phyloP scores from a whole-genome alignment of 176 grass and related monocot genomes.

The Oryza officinalis region DNA sequence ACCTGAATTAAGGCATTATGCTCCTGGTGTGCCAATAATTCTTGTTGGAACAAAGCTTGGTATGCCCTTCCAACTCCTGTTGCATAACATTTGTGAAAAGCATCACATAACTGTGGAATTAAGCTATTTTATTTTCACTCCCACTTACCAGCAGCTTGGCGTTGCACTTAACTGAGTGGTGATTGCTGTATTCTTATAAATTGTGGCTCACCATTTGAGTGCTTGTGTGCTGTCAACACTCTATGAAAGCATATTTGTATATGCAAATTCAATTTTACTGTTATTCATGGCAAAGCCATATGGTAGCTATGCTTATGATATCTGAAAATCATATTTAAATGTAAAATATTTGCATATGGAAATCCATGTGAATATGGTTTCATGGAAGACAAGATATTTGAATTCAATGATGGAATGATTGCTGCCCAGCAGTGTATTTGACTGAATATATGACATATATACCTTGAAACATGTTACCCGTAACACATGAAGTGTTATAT shows the following conservation, averaged over 20 bases:
- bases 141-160: background rate
- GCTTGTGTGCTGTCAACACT: background rate
- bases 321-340: background rate
- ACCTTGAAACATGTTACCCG: background rate
- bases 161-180: background rate
- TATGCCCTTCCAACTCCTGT: slow-evolving; percentile 31
- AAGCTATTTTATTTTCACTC: background rate
- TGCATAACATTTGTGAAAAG: slow-evolving; percentile 5
- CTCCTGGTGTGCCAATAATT: slow-evolving; percentile 75
- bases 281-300: background rate
- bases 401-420: background rate
- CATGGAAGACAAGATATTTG: slow-evolving; percentile 6
- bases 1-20: slow-evolving; percentile 75
- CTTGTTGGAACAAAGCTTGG: slow-evolving; percentile 79
- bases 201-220: background rate
- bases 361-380: background rate
- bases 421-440: background rate
- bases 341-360: slow-evolving; percentile 19
- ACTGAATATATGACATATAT: background rate
- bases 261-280: background rate
- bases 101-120: background rate
- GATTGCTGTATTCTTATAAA: background rate
- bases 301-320: background rate
- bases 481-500: background rate
- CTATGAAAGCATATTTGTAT: background rate